Evolutionary conservation across 345 rosid species (phyloP), one percentile per base, ranked within the genome.

Genomic region (Arabis alpina): DNA sequence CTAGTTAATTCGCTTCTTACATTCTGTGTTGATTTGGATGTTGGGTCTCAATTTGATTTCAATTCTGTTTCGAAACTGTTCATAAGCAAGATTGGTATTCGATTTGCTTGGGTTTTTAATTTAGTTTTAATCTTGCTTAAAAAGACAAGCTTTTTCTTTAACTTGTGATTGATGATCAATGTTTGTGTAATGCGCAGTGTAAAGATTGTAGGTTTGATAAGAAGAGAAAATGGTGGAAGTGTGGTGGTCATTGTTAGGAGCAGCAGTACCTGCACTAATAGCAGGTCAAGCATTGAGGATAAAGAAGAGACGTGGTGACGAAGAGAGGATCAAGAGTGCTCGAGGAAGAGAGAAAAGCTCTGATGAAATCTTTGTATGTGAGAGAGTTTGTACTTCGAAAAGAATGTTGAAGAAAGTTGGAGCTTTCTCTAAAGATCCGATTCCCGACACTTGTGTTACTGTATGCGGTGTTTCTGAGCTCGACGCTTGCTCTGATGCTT

Each of bases 381-480:
- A 88, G 75, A 86, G 97, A 82, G 97, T 91, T 8, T 88, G 97
- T 73, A 91, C 90, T 23, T 91, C 97, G 0, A 91, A 91, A 83
- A 80, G 95, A 74, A 88, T 91, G 94, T 68, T 88, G 12, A 91
- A 91, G 36, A 91, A 86, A 82, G 92, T 91, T 2, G 95, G 95
- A 4, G 87, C 92, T 3, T 81, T 91, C 64, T 88, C 92, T 2
- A 91, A 91, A 74, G 97, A 91, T 75, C 95, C 94, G 0, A 86
- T 79, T 48, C 80, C 85, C 0, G 92, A 88, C 60, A 88, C 95
- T 61, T 88, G 97, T 68, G 95, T 88, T 11, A 91, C 97, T 1
- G 95, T 91, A 48, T 91, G 97, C 43, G 95, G 97, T 2, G 97
- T 91, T 28, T 91, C 97, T 27, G 90, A 88, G 79, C 85, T 91